Conservation (phyloP, 768 basidiomycete species). For the Termitomyces sp. region DNA sequence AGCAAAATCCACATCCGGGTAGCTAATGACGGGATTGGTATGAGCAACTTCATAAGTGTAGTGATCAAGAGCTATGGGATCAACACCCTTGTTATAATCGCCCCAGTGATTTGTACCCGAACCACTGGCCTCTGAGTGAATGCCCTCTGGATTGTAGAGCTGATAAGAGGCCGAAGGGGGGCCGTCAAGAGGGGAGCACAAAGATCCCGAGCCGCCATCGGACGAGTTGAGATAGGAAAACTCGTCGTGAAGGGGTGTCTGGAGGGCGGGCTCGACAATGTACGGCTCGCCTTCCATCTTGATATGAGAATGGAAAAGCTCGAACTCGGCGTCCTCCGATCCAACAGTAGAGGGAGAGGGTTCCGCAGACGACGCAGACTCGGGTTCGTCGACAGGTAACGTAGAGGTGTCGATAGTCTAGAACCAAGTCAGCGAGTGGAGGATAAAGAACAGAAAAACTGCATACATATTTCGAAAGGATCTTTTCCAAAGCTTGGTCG, state of each 20-base stretch:
- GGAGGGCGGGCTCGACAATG: slow-evolving; percentile 8
- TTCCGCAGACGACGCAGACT: slow-evolving; percentile 23
- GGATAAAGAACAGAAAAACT: not conserved
- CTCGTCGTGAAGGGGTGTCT: slow-evolving; percentile 22
- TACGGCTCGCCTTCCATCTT: slow-evolving; percentile 13
- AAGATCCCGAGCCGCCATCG: slow-evolving; percentile 20
- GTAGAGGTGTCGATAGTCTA: slow-evolving; percentile 46
- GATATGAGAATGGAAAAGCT: slow-evolving; percentile 4
- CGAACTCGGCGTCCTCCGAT: slow-evolving; percentile 16
- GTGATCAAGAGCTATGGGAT: slow-evolving; percentile 11
- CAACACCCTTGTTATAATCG: slow-evolving; percentile 15
- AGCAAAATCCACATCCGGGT: slow-evolving; percentile 12
- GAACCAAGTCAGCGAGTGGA: not conserved
- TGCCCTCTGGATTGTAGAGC: slow-evolving; percentile 9
- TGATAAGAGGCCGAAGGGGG: slow-evolving; percentile 9
- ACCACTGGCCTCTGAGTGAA: slow-evolving; percentile 16
- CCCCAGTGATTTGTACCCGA: slow-evolving; percentile 19
- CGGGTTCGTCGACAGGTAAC: slow-evolving; percentile 22
- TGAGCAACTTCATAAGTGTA: slow-evolving; percentile 9
- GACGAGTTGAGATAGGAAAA: slow-evolving; percentile 19
- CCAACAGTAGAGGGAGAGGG: slow-evolving; percentile 19
- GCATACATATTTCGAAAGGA: slow-evolving; percentile 79
- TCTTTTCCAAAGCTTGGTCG: slow-evolving; percentile 71
- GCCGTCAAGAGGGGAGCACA: slow-evolving; percentile 28
- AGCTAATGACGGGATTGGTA: slow-evolving; percentile 10